Evolutionary conservation across 2,329 filamentous ascomycete species (phyloP), one percentile per base, ranked within the genome.

Genomic region (Neofusicoccum sp.): DNA sequence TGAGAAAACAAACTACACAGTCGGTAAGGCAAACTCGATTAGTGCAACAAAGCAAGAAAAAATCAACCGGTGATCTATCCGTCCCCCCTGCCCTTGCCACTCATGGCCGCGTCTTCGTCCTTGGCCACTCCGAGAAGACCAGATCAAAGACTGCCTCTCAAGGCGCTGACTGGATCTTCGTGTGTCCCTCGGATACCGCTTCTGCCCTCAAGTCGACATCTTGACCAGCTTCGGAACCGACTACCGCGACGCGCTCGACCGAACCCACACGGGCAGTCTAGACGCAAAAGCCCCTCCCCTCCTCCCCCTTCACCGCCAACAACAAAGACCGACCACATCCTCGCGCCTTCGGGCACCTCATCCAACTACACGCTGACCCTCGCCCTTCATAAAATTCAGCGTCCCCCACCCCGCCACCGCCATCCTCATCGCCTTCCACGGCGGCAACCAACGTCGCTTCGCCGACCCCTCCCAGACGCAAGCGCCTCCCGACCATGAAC

Each of bases 351-450:
- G 59, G 76, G 75, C 6, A 76, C 74, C 1, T 75, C 71, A 0
- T 73, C 73, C 1, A 75, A 75, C 0, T 75, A 75, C 1, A 71
- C 69, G 0, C 58, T 77, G 1, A 71, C 76, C 1, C 64, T 77
- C 6, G 82, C 65, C 91, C 86, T 64, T 4, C 4, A 40, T 77
- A 75, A 77, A 75, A 9, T 79, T 74, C 62, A 70, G 69, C 24
- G 70, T 74, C 3, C 69, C 70, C 11, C 72, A 68, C 8, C 70
- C 71, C 1, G 71, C 47, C 72, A 69, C 69, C 3, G 77, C 75
- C 20, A 78, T 79, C 49, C 71, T 79, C 49, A 71, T 74, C 47
- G 70, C 75, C 61, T 70, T 79, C 65, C 79, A 79, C 64, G 49
- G 76, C 1, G 74, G 73, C 28, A 69, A 74, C 65, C 78, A 34